phyloP scores from a whole-genome alignment of 2,329 filamentous ascomycete species.

The Akanthomyces muscarius region DNA sequence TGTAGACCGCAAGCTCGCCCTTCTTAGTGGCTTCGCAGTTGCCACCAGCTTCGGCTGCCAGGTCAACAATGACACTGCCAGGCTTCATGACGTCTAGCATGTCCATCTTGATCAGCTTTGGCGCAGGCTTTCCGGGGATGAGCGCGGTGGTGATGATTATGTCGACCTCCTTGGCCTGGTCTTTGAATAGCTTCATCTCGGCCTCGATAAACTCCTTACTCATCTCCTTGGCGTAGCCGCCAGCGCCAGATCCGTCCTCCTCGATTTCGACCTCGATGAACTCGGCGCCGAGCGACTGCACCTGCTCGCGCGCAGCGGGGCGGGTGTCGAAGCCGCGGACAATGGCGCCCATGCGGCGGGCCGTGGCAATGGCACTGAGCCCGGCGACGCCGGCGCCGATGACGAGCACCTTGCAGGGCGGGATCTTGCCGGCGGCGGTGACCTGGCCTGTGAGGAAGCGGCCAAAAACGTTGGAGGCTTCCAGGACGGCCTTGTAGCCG shows the following conservation, averaged over 20 bases:
- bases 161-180: constrained; percentile 82
- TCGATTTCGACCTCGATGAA: constrained; percentile 83
- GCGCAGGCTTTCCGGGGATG: constrained; percentile 79
- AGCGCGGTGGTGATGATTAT: constrained; percentile 92
- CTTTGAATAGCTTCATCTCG: constrained; percentile 88
- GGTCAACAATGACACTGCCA: constrained; percentile 81
- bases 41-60: constrained; percentile 82
- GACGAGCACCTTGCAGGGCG: constrained; percentile 83
- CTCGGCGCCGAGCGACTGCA: constrained; percentile 84
- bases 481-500: constrained; percentile 86
- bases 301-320: constrained; percentile 80
- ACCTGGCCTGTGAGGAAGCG: constrained; percentile 86
- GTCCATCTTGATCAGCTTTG: constrained; percentile 75
- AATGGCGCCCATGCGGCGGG: constrained; percentile 80
- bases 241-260: constrained; percentile 79
- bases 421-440: constrained; percentile 85
- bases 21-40: constrained; percentile 81
- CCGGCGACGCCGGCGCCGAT: constrained; percentile 89
- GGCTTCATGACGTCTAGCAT: constrained; percentile 86
- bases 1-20: constrained; percentile 65
- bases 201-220: constrained; percentile 89
- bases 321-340: constrained; percentile 90
- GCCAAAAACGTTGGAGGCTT: constrained; percentile 85
- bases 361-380: constrained; percentile 81
- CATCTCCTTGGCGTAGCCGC: constrained; percentile 92